Evolutionary conservation across 805 yeast species (phyloP).

Genomic region (Metschnikowia lachancei): DNA sequence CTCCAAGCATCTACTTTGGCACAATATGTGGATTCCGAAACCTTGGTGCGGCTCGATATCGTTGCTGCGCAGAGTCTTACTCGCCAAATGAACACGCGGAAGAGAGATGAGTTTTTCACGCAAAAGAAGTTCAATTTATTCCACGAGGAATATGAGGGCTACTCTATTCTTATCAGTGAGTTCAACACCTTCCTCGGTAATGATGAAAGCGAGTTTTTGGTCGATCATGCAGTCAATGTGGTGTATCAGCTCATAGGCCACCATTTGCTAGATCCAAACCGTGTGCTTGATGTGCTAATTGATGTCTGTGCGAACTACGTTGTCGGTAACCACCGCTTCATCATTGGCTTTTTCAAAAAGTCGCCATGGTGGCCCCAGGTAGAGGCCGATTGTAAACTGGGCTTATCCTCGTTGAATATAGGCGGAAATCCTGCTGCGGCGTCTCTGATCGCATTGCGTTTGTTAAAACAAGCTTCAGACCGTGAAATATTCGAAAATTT

Average conservation of each 20-base stretch:
- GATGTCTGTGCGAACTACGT: conserved; percentile 49
- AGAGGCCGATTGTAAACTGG: conserved; percentile 30
- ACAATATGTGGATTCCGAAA: conserved; percentile 27
- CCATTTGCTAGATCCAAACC: conserved; percentile 68
- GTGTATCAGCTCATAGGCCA: conserved; percentile 66
- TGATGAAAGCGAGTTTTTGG: conserved; percentile 40
- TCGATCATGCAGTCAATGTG: conserved; percentile 44
- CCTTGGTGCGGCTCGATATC: conserved; percentile 26
- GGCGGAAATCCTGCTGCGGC: conserved; percentile 62
- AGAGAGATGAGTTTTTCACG: conserved; percentile 45
- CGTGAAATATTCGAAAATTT: conserved; percentile 42
- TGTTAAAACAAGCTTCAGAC: conserved; percentile 30
- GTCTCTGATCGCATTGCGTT: conserved; percentile 49
- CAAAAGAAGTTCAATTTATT: conserved; percentile 62
- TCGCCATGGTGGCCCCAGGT: conserved; percentile 68
- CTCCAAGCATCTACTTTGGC: conserved; percentile 35
- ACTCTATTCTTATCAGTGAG: conserved; percentile 57
- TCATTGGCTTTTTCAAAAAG: conserved; percentile 47
- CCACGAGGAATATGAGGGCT: conserved; percentile 78
- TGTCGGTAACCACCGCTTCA: conserved; percentile 44
- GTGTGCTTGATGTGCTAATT: conserved; percentile 62
- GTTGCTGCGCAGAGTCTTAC: conserved; percentile 36
- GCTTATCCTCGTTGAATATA: conserved; percentile 30
- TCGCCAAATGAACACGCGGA: conserved; percentile 34
- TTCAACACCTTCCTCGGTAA: conserved; percentile 42